Base-by-base conservation (phyloP, 2,329 filamentous ascomycete species). In the Bipolaris bicolor region DNA sequence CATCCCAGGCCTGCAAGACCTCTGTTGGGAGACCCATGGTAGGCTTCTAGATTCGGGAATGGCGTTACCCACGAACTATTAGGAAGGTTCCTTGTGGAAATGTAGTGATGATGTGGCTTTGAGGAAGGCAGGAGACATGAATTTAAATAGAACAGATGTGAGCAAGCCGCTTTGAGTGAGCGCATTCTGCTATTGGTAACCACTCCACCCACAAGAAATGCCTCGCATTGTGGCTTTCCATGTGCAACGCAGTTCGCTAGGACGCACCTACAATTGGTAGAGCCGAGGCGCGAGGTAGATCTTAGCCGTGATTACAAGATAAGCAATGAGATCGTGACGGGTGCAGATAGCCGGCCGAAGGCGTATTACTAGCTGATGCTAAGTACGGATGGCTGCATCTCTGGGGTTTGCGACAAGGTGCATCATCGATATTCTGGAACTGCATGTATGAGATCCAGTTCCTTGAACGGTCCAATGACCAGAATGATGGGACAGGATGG, bases 1-100 rank as follows among this genome's bases (percentile, higher is more conserved):
- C 76, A 51, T 82, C 80, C 81, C 81, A 84, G 18, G 79, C 81
- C 39, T 77, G 66, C 43, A 72, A 49, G 3, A 73, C 69, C 41
- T 71, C 34, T 46, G 13, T 26, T n/a, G 36, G 22, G 18, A 3
- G 36, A 13, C 34, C 18, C 15, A 40, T 40, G 37, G 11, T 7
- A 40, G 16, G 37, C 37, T 40, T 16, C 4, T 40, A 13, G 37
- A 3, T 22, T 29, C 26, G 26, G 26, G 26, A 29, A 29, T 10
- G 26, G 9, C 7, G 9, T 29, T 29, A 3, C 26, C 9, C 26
- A 29, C 26, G 26, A 29, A 29, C 26, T 29, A 10, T 29, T 9
- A 0, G 26, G 7, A 9, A 29, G 26, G 26, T 29, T 29, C 9
- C 26, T 29, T 29, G 26, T 10, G 26, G 26, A n/a, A 29, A n/a